These are phyloP conservation scores for Cyberlindnera euphorbiae DNA, from an alignment of 805 yeast genomes.

Conservation along the genomic window DNA sequence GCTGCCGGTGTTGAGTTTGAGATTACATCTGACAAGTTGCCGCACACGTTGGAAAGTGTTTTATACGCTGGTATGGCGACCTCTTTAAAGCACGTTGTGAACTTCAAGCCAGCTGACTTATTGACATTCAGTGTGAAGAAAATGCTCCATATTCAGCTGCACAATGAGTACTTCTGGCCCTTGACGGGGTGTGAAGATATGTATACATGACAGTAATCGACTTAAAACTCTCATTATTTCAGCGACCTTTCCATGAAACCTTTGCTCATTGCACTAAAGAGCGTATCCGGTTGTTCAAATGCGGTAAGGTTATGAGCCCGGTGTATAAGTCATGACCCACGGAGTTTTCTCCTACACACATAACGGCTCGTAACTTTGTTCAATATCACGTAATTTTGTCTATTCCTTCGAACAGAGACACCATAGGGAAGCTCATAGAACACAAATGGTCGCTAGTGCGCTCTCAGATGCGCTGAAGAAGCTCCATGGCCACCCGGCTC, in stretches of 20 bases:
- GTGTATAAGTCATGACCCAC: too few relatives aligned
- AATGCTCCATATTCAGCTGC: slow-evolving; percentile 18
- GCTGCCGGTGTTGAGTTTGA: slow-evolving; percentile 32
- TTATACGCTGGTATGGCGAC: slow-evolving; percentile 15
- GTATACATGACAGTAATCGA: not conserved
- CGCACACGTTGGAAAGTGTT: slow-evolving; percentile 28
- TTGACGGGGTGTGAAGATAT: slow-evolving; percentile 17
- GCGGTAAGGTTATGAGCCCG: slow-evolving; percentile 1
- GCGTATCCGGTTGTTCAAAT: not conserved
- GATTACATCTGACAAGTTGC: slow-evolving; percentile 32
- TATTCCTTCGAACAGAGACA: too few relatives aligned
- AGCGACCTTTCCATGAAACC: not conserved
- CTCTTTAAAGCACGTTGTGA: slow-evolving; percentile 9
- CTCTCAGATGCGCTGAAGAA: slow-evolving; percentile 22
- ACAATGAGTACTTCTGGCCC: slow-evolving; percentile 18
- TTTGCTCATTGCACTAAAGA: not conserved
- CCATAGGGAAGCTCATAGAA: too few relatives aligned
- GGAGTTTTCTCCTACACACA: too few relatives aligned
- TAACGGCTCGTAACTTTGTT: not conserved
- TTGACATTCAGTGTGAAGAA: slow-evolving; percentile 14
- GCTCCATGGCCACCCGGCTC: slow-evolving; percentile 29
- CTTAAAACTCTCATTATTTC: not conserved
- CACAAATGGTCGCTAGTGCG: slow-evolving; percentile 11
- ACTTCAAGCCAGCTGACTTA: slow-evolving; percentile 16
- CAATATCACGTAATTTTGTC: not conserved